Percentiles rank a stretch among this genome's conserved stretches.
Evolutionary conservation across 192 early-diverging fungal species (phyloP).

Genomic region (Podila minutissima): DNA sequence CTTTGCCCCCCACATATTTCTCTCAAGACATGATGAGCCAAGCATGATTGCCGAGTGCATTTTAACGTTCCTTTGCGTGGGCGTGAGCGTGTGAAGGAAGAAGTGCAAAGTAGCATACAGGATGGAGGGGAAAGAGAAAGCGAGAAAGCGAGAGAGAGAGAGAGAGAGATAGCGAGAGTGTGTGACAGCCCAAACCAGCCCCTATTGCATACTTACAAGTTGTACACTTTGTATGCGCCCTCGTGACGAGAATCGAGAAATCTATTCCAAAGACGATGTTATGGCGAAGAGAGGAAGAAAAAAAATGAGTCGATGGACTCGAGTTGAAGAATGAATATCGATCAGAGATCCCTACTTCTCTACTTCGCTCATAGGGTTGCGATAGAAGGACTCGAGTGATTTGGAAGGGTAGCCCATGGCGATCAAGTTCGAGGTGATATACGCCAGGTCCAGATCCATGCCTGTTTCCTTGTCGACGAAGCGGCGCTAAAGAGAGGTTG

Average conservation of each 20-base stretch:
- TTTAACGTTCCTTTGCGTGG: too few species aligned
- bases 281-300: neutral
- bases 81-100: too few species aligned
- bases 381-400: constrained; percentile 61
- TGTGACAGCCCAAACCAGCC: neutral
- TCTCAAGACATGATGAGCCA: too few species aligned
- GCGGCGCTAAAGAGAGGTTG: constrained; percentile 30
- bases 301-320: neutral
- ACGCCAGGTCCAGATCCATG: constrained; percentile 56
- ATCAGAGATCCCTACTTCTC: constrained; percentile 52
- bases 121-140: too few species aligned
- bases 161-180: too few species aligned
- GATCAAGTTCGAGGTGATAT: constrained; percentile 62
- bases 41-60: too few species aligned
- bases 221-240: constrained; percentile 69
- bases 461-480: constrained; percentile 51
- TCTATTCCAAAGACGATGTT: constrained; percentile 24
- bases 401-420: constrained; percentile 69
- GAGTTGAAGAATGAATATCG: neutral
- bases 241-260: constrained; percentile 61
- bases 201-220: constrained; percentile 54
- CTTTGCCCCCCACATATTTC: too few species aligned
- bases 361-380: constrained; percentile 65
- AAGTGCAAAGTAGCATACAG: too few species aligned
- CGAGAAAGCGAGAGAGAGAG: too few species aligned